phyloP scores from a whole-genome alignment of 2,329 filamentous ascomycete genomes.

The Cercospora nicotianae region DNA sequence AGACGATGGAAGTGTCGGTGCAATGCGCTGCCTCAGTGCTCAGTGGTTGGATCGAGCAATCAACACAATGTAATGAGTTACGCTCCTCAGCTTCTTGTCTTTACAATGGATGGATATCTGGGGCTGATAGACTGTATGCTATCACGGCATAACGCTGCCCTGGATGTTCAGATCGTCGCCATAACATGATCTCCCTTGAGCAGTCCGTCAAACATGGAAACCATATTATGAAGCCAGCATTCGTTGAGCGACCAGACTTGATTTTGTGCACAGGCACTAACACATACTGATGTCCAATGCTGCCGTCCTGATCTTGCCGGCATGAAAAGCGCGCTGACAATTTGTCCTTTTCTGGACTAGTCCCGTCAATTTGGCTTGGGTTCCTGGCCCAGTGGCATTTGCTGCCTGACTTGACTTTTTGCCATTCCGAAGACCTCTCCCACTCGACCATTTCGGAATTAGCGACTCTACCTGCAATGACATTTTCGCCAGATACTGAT shows the following conservation, averaged over 20 bases:
- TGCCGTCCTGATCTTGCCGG: background rate
- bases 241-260: too few species aligned
- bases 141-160: background rate
- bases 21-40: background rate
- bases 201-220: too few species aligned
- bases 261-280: too few species aligned
- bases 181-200: background rate
- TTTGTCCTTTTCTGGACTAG: background rate
- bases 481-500: background rate
- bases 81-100: too few species aligned
- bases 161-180: background rate
- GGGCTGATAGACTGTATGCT: background rate
- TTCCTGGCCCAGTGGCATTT: background rate
- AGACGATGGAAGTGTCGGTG: background rate
- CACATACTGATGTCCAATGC: background rate
- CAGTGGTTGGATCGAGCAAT: too few species aligned
- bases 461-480: background rate
- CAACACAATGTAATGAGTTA: too few species aligned
- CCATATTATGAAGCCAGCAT: too few species aligned
- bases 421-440: background rate
- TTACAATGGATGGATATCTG: too few species aligned
- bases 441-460: background rate
- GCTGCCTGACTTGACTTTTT: background rate
- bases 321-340: background rate
- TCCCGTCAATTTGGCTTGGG: background rate